Conservation (phyloP, 2,329 filamentous ascomycete genomes). For the Cadophora sp. region DNA sequence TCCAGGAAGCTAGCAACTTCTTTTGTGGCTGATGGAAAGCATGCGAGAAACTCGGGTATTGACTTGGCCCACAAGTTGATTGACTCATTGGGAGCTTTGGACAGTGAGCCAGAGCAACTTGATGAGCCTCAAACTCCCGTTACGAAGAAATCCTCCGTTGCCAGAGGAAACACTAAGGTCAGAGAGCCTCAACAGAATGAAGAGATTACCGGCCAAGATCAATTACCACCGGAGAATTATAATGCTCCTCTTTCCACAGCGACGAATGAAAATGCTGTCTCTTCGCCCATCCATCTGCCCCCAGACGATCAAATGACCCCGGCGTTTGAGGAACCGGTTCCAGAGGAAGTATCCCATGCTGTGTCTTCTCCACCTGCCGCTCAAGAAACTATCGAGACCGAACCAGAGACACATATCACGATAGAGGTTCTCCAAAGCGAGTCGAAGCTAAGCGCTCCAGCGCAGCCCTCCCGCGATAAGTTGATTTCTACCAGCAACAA, state of each 20-base stretch:
- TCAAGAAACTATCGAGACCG: slow-evolving; percentile 1
- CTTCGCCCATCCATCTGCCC: not conserved
- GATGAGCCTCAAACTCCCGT: not conserved
- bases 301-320: not conserved
- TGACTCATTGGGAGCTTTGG: not conserved
- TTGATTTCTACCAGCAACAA: not conserved
- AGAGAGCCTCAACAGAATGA: not conserved
- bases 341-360: not conserved
- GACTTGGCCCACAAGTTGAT: slow-evolving; percentile 19
- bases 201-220: not conserved
- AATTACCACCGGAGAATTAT: not conserved
- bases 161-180: not conserved
- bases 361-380: not conserved
- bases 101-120: not conserved
- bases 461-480: not conserved
- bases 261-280: not conserved
- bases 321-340: not conserved
- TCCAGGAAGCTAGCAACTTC: not conserved
- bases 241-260: not conserved
- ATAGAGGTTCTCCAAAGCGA: not conserved
- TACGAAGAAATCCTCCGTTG: not conserved
- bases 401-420: not conserved
- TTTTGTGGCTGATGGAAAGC: not conserved
- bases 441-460: not conserved
- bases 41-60: slow-evolving; percentile 5